Evolutionary conservation across 768 basidiomycete species (phyloP), one percentile per base, ranked within the genome.

Genomic region (Lactarius sanguifluus): DNA sequence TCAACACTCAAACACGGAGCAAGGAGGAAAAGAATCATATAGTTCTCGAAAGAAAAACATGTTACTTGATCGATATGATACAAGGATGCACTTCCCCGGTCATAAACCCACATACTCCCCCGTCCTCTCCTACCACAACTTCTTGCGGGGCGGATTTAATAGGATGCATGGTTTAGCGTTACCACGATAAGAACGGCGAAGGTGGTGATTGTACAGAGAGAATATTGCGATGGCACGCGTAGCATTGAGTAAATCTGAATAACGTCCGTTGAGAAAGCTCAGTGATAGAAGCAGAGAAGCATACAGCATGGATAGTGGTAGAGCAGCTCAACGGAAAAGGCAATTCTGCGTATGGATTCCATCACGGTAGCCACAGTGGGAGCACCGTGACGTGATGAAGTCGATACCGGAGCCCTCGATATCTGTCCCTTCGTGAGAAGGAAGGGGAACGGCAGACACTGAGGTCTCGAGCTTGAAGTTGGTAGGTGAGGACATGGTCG

Each of bases 311-410:
- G 5, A 12, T 36, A 4, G 10, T 20, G 30, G 20, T n/a, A 59
- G 66, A 62, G 52, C 54, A 64, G 72, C 71, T 78, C 57, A 78
- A 75, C 72, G 76, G 64, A 86, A 87, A 36, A 86, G 86, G 78
- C 86, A 88, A 73, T 77, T 79, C 54, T 83, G 81, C n/a, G 82
- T 71, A 67, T 81, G 80, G 20, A 77, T 68, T 50, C 86, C 86
- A 50, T 50, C 47, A 71, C 87, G 85, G 78, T 79, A 85, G 64
- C 86, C 86, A 89, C 47, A 71, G 73, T 88, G 86, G 78, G 85
- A 87, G 75, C 88, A 89, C 73, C 88, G 86, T 60, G 88, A 86
- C 12, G 84, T 79, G 77, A 82, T 84, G 71, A 78, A 76, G 78
- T 84, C 77, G 63, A 80, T 72, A 43, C 77, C 74, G 20, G 75